Conservation (phyloP, 2,329 filamentous ascomycete genomes). For the Ascochyta clinopodiicola region DNA sequence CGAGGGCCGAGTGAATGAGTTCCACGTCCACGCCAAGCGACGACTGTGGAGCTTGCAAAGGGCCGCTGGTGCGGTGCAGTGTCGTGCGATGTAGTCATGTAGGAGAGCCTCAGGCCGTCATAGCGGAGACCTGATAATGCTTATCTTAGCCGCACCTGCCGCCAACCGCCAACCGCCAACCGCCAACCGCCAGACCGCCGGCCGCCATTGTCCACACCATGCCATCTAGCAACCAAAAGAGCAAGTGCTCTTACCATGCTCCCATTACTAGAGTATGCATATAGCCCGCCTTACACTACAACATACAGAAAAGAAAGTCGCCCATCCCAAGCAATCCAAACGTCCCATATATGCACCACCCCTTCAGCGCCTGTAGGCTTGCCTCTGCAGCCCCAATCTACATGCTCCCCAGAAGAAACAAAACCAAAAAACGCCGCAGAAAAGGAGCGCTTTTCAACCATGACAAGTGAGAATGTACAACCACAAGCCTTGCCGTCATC, state of each 20-base stretch:
- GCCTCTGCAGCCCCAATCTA: neutral
- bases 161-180: neutral
- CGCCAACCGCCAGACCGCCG: too few relatives aligned
- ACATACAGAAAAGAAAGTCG: neutral
- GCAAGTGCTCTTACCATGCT: neutral
- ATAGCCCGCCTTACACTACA: neutral
- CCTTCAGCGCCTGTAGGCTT: slow-evolving; percentile 3
- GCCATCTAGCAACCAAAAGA: neutral
- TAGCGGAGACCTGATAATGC: neutral
- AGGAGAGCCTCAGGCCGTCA: neutral
- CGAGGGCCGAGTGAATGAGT: neutral
- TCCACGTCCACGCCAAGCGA: neutral
- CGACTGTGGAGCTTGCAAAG: neutral
- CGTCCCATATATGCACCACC: neutral
- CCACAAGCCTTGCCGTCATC: neutral
- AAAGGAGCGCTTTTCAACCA: neutral
- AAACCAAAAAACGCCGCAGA: slow-evolving; percentile 2
- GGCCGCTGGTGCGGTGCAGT: too few relatives aligned
- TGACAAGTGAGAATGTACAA: neutral
- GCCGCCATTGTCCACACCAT: neutral
- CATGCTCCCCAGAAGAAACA: neutral
- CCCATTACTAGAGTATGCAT: neutral
- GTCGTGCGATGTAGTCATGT: too few relatives aligned
- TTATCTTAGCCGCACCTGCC: slow-evolving; percentile 1
- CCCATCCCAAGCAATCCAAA: neutral